Conservation (phyloP, 768 basidiomycete species). For the Tricholoma hemisulphureum region DNA sequence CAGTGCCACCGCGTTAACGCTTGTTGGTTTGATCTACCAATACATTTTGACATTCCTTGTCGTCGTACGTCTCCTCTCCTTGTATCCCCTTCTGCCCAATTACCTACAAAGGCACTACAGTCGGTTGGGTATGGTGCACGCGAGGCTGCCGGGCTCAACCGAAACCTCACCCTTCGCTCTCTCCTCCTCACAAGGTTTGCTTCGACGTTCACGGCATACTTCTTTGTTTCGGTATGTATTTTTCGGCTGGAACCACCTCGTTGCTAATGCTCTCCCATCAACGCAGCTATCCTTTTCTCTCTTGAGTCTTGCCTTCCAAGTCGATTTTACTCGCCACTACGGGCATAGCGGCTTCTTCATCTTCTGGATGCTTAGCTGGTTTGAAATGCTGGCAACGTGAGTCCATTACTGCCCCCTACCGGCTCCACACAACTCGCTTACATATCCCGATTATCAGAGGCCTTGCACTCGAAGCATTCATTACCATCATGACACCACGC, state of each 20-base stretch:
- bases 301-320: conserved; percentile 57
- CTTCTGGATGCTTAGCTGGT: conserved; percentile 67
- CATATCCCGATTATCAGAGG: conserved; percentile 38
- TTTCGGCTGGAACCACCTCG: neutral
- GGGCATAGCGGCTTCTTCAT: conserved; percentile 54
- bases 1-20: conserved; percentile 54
- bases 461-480: conserved; percentile 58
- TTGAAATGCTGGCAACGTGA: conserved; percentile 55
- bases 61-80: conserved; percentile 29
- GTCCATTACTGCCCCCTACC: conserved; percentile 16
- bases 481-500: conserved; percentile 51
- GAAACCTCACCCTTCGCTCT: conserved; percentile 25
- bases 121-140: conserved; percentile 32
- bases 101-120: conserved; percentile 14
- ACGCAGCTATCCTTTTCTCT: conserved; percentile 53
- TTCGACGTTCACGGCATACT: conserved; percentile 32
- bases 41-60: conserved; percentile 44
- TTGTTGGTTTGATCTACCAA: conserved; percentile 57
- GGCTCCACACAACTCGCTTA: neutral
- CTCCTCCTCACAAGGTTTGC: conserved; percentile 31
- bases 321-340: conserved; percentile 50
- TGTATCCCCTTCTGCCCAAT: neutral
- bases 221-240: conserved; percentile 36
- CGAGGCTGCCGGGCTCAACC: conserved; percentile 28
- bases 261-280: neutral